Evolutionary conservation across 306 rosid genomes (phyloP).

Genomic region (Hylodesmum podocarpum): DNA sequence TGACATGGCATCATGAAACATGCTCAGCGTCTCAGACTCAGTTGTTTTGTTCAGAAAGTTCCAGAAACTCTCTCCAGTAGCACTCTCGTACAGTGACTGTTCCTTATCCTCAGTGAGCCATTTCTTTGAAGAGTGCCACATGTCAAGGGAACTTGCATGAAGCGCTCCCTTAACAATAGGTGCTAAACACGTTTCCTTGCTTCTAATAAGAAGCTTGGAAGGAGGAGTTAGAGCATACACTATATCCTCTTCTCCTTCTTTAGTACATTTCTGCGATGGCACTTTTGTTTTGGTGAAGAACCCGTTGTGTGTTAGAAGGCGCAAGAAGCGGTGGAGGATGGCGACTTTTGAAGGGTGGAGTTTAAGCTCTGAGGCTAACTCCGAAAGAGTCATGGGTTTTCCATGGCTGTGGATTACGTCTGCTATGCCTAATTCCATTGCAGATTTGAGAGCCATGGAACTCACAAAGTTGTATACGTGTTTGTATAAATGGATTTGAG

Average conservation of each 20-base stretch:
- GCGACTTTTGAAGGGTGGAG: constrained; percentile 33
- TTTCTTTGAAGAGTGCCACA: constrained; percentile 31
- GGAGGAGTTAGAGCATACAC: constrained; percentile 46
- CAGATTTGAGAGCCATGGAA: constrained; percentile 56
- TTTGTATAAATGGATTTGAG: constrained; percentile 53
- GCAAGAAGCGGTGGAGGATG: constrained; percentile 34
- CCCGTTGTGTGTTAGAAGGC: constrained; percentile 42
- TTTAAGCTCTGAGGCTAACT: constrained; percentile 41
- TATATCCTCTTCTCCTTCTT: constrained; percentile 30
- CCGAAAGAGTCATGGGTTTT: constrained; percentile 42
- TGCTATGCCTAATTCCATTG: constrained; percentile 46
- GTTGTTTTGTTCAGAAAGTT: constrained; percentile 24
- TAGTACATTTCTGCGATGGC: background rate
- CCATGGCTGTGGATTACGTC: constrained; percentile 49
- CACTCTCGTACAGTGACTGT: constrained; percentile 28
- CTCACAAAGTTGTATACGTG: constrained; percentile 36
- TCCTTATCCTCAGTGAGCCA: constrained; percentile 38
- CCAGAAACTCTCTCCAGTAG: constrained; percentile 40
- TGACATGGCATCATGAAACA: constrained; percentile 45
- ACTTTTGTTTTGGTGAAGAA: constrained; percentile 30
- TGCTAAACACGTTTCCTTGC: constrained; percentile 16
- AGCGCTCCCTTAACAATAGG: background rate
- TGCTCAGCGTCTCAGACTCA: background rate
- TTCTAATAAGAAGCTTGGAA: constrained; percentile 47
- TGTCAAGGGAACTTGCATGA: background rate